A percentile compares a stretch with the other conserved stretches of the same genome.
Conservation (phyloP, 148 eudicot species). For the Chenopodium berlandieri region DNA sequence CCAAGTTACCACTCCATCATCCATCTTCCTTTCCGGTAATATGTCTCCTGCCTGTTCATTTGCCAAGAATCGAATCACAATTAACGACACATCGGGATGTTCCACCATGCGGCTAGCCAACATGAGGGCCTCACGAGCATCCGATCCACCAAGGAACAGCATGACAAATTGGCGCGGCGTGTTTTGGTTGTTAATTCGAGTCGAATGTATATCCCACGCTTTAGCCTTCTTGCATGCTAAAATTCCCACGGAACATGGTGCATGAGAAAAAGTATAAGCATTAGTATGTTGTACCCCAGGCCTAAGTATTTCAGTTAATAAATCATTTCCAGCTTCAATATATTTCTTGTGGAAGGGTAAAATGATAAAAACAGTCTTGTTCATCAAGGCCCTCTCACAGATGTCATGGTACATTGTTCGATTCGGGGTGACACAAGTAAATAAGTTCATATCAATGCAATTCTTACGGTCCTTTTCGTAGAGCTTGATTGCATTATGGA, state of each 20-base stretch:
- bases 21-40: neutral
- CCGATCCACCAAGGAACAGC: neutral
- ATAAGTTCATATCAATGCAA: neutral
- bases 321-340: neutral
- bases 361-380: neutral
- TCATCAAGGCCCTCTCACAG: neutral
- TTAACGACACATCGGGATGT: neutral
- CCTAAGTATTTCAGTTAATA: neutral
- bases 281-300: neutral
- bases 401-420: neutral
- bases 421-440: neutral
- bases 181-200: neutral
- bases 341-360: neutral
- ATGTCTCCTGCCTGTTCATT: neutral
- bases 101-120: neutral
- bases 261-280: neutral
- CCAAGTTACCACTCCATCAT: neutral
- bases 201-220: neutral
- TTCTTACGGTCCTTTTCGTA: neutral
- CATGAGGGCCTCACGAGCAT: neutral
- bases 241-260: neutral
- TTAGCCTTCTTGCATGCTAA: neutral
- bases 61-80: neutral
- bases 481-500: neutral
- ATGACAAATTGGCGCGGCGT: neutral